Conservation (phyloP, 805 yeast species). For the Sugiyamaella marilandica region DNA sequence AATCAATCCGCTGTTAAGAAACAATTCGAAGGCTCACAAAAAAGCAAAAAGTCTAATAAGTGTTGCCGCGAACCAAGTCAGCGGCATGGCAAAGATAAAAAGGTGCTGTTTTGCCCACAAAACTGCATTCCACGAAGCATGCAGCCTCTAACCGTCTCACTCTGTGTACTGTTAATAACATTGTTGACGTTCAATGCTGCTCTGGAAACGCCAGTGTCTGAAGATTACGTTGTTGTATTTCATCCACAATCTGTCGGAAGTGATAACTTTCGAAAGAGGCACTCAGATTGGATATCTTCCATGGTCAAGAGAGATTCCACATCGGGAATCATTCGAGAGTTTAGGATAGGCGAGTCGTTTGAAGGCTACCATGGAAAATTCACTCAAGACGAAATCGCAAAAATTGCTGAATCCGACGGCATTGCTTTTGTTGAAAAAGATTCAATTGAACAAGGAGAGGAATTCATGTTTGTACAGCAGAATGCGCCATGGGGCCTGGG, state of each 20-base stretch:
- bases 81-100: too few species aligned
- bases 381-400: constrained; percentile 39
- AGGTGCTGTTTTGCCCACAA: too few species aligned
- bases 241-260: background rate
- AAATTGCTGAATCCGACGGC: constrained; percentile 46
- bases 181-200: background rate
- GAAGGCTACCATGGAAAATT: constrained; percentile 45
- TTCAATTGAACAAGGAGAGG: constrained; percentile 60
- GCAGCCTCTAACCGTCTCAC: background rate
- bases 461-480: constrained; percentile 56
- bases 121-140: too few species aligned
- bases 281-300: constrained; percentile 15
- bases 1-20: background rate
- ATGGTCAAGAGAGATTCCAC: constrained; percentile 4
- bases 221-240: constrained; percentile 20
- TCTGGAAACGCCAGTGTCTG: background rate
- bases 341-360: constrained; percentile 10
- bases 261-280: constrained; percentile 1
- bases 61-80: too few species aligned
- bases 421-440: constrained; percentile 65
- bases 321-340: constrained; percentile 1
- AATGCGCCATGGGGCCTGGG: constrained; percentile 96
- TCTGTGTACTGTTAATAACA: background rate
- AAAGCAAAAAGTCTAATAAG: too few species aligned
- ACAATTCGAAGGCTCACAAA: too few species aligned